These are phyloP conservation scores for Hansenula sp. DNA, from an alignment of 1,139 yeast genomes.

Conservation along the genomic window DNA sequence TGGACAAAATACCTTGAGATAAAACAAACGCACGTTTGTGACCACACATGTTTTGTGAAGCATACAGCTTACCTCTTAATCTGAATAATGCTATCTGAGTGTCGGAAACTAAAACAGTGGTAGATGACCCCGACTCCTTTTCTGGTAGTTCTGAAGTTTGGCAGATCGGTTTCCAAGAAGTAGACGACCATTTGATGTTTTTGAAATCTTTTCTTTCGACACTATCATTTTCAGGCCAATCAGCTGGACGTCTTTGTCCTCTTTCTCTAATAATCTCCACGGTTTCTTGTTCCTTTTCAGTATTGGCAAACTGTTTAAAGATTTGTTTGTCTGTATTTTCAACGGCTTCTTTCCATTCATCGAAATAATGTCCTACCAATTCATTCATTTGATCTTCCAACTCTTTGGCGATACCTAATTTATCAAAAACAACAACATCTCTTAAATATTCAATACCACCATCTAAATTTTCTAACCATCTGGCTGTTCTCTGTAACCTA, in stretches of 20 bases:
- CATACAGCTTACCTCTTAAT: constrained; percentile 25
- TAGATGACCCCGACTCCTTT: constrained; percentile 28
- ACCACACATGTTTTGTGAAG: constrained; percentile 34
- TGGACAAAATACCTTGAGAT: constrained; percentile 29
- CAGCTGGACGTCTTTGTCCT: constrained; percentile 32
- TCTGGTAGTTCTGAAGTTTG: constrained; percentile 23
- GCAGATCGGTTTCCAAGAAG: constrained; percentile 26
- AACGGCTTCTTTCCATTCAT: constrained; percentile 29
- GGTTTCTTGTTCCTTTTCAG: constrained; percentile 25
- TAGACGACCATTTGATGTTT: constrained; percentile 26
- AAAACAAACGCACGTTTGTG: constrained; percentile 30
- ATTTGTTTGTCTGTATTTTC: constrained; percentile 19
- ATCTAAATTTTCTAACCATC: constrained; percentile 30
- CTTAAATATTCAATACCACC: constrained; percentile 31
- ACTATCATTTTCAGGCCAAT: constrained; percentile 27
- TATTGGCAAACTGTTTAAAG: constrained; percentile 29
- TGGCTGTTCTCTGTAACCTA: constrained; percentile 30
- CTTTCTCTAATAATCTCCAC: constrained; percentile 30
- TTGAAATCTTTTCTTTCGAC: constrained; percentile 25
- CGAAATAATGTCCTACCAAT: constrained; percentile 28
- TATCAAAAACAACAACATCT: constrained; percentile 30
- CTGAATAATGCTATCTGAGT: constrained; percentile 32
- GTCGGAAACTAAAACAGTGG: constrained; percentile 28
- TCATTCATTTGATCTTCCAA: constrained; percentile 29
- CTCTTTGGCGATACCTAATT: constrained; percentile 29